Percentiles rank a stretch among this genome's conserved stretches.
Evolutionary conservation across 495 filamentous ascomycete genomes (phyloP).

Genomic region (Daldinia grandis): DNA sequence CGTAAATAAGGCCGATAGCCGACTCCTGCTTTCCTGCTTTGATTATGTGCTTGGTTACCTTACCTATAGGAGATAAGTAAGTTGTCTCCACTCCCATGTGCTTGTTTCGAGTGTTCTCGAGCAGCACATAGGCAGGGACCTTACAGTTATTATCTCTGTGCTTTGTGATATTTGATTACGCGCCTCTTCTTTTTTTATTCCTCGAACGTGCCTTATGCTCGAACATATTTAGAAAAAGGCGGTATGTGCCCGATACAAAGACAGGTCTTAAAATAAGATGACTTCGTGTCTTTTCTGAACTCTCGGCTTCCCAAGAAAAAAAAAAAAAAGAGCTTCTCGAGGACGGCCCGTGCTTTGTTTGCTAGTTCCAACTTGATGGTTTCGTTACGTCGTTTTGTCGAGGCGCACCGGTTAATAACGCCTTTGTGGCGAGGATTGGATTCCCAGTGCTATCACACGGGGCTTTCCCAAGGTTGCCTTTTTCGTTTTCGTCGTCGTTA

Average conservation of each 20-base stretch:
- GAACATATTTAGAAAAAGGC: background rate
- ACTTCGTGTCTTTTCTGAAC: background rate
- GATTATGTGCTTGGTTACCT: background rate
- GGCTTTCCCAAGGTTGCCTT: background rate
- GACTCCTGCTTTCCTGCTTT: background rate
- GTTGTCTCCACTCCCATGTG: background rate
- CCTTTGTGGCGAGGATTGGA: background rate
- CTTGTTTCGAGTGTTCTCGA: background rate
- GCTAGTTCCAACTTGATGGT: conserved; percentile 5
- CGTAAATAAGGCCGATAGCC: background rate
- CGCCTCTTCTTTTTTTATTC: background rate
- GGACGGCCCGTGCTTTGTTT: conserved; percentile 15
- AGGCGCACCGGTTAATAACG: background rate
- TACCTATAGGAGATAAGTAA: background rate
- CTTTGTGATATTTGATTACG: background rate
- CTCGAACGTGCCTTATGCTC: background rate
- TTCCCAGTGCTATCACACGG: background rate
- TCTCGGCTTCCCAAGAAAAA: background rate
- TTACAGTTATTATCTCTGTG: background rate
- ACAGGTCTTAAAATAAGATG: background rate
- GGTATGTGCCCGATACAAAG: conserved; percentile 8
- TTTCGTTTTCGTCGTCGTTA: background rate
- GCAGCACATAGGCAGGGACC: background rate
- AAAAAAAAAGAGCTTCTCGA: conserved; percentile 10
- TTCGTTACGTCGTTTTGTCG: conserved; percentile 6